Evolutionary conservation across 2,329 filamentous ascomycete species (phyloP), one percentile per base, ranked within the genome.

Genomic region (Gaeumannomyces sp.): DNA sequence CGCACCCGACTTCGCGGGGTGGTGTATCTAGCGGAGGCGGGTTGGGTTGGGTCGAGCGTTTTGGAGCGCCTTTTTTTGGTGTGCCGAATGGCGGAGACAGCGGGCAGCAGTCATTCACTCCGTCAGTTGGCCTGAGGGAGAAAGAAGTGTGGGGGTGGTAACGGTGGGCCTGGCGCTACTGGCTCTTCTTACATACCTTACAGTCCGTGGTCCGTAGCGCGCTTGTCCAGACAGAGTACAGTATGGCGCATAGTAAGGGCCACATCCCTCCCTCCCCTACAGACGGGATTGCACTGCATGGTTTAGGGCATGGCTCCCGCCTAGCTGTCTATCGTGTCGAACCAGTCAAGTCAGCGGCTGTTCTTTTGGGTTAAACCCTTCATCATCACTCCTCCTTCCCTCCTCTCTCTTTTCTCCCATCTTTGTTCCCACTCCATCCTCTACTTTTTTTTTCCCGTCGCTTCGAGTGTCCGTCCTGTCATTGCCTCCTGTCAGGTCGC

Each of bases 331-430:
- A 10, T 7, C 45, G 45, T 8, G 45, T 19, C 22, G n/a, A 53
- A 22, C 45, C 45, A 50, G 45, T n/a, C 45, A n/a, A 50, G 45
- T 22, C n/a, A 10, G 10, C 33, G 38, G 19, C 38, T 16, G 5
- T 50, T 22, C 19, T 50, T 8, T 19, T 50, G 19, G 38, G 16
- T 50, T 22, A 11, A 22, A 19, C 19, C 38, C 38, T 50, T 22
- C 38, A 50, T 50, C 38, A 22, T 25, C 27, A 62, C 13, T 27
- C 19, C 58, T 63, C 64, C n/a, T n/a, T n/a, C n/a, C n/a, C n/a
- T n/a, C n/a, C n/a, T n/a, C 58, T 66, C 59, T 28, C 27, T 33
- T 64, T 61, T 63, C n/a, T 61, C 28, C 28, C 33, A 61, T 62
- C 58, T 58, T 58, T 59, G n/a, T 31, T 63, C 61, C 7, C 61